Base-by-base conservation (phyloP, 805 yeast species). In the Teunomyces pallodes region DNA sequence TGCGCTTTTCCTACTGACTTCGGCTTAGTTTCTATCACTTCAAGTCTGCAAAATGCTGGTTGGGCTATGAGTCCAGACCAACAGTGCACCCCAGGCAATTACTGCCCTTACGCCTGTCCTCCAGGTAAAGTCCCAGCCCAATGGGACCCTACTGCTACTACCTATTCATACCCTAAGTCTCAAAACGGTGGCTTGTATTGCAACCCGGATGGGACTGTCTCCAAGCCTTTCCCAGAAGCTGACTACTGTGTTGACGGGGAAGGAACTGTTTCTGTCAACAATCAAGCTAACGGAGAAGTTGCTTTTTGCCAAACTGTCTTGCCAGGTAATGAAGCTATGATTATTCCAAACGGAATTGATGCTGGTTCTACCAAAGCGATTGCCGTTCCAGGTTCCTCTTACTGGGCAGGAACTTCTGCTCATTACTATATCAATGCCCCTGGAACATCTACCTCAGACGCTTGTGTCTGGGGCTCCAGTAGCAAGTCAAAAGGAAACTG, bases 281-380 rank as follows among this genome's bases (percentile, higher is more conserved):
- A 88, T 72, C 57, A 64, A 9, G 83, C 86, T 13, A 75, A 75
- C 36, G 51, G 69, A 4, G 72, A 78, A 49, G 90, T 89, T 54
- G 91, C 96, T 6, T 82, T 90, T 67, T 90, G 97, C 66, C 96
- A 90, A 71, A 90, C 96, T 7, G 96, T 90, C 5, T 75, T 90
- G 48, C 97, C 97, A 20, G 97, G 97, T 56, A 87, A 89, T 66
- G 96, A 90, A 72, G 96, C 90, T 57, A 90, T 90, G 96, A 75
- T 89, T 64, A 89, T 90, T 55, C 97, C 97, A 51, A 89, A 95
- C 17, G 64, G 76, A 46, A 82, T 85, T 48, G 76, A 70, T n/a
- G 67, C 75, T 10, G 77, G 81, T 8, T 58, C 69, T 7, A 51
- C 73, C n/a, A 66, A 72, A 47, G 72, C 77, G 2, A 69, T 90